phyloP scores from a whole-genome alignment of 495 filamentous ascomycete genomes.

The Neurospora sp. region DNA sequence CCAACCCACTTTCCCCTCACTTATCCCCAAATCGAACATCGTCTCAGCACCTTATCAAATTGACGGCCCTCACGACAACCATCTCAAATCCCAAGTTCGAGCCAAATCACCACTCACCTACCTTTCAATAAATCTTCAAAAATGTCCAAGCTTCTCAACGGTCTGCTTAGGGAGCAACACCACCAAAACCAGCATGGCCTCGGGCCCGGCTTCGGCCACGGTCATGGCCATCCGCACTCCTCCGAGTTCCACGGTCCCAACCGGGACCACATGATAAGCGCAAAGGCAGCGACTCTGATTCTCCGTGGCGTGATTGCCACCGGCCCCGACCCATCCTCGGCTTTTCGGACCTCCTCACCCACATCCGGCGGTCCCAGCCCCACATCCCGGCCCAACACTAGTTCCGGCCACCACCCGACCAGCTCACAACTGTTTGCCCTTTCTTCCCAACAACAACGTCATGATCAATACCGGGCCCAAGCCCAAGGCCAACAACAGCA shows the following conservation, averaged over 20 bases:
- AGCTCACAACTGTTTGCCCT: not conserved
- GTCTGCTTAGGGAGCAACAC: not conserved
- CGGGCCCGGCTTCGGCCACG: not conserved
- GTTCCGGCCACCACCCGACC: not conserved
- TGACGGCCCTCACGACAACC: not conserved
- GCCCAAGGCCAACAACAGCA: not conserved
- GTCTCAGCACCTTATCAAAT: not conserved
- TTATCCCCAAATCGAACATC: not conserved
- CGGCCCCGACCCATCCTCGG: not conserved
- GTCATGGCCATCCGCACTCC: not conserved
- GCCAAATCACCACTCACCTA: not conserved
- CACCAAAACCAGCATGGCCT: not conserved
- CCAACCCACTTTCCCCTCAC: not conserved
- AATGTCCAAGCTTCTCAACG: not conserved
- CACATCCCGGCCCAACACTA: constrained; percentile 17
- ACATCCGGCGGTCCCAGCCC: constrained; percentile 7
- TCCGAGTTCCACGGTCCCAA: not conserved
- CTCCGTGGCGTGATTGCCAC: constrained; percentile 10
- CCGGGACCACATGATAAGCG: constrained; percentile 7
- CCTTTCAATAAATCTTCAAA: not conserved
- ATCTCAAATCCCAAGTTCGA: not conserved
- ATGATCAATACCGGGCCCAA: not conserved
- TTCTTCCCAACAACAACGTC: not conserved
- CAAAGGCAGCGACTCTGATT: constrained; percentile 11
- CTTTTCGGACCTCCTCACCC: constrained; percentile 17